Base-by-base conservation (phyloP, 2,329 filamentous ascomycete genomes). In the Colletotrichum lini region DNA sequence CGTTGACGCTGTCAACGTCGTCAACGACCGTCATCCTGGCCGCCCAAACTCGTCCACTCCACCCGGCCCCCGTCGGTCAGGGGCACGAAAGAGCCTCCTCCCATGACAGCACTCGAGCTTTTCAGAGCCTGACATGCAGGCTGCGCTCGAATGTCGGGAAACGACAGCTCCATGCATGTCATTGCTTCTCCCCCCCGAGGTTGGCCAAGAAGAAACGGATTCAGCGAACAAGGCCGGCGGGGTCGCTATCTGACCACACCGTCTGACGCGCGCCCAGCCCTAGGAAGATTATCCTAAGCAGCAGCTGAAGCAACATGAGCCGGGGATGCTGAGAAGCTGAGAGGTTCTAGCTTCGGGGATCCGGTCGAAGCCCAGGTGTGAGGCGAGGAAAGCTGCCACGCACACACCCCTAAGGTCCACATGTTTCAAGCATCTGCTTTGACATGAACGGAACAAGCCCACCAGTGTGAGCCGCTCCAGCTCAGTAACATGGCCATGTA, bases 341-440 rank as follows among this genome's bases (percentile, higher is more conserved):
- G 65, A 64, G 50, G 42, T 45, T 50, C 44, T 45, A 53, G 49
- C 30, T 59, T 63, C 65, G 57, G 68, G 68, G 40, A 62, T 58
- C 45, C 45, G 53, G 68, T 53, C 57, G 21, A 67, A 16, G 58
- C 44, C n/a, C 40, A 65, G 61, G 45, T 62, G 59, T 44, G 38
- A 62, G 65, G 30, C 30, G 30, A 35, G 30, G 30, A 9, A 71
- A 21, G 57, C 58, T 68, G 68, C 68, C 68, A 71, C 68, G 65
- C 65, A 71, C 65, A n/a, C 60, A 30, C 59, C 40, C 67, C 64
- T 45, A 52, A 45, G 45, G 65, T 58, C 68, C 64, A 71, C 68
- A 52, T 68, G 68, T 71, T 71, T 71, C 68, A 71, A 67, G 64
- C 64, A 71, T 42, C 65, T 71, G 68, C 68, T 71, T 71, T 71